Evolutionary conservation across 2,329 filamentous ascomycete species (phyloP), one percentile per base, ranked within the genome.

Genomic region (Tympanopsis confertula): DNA sequence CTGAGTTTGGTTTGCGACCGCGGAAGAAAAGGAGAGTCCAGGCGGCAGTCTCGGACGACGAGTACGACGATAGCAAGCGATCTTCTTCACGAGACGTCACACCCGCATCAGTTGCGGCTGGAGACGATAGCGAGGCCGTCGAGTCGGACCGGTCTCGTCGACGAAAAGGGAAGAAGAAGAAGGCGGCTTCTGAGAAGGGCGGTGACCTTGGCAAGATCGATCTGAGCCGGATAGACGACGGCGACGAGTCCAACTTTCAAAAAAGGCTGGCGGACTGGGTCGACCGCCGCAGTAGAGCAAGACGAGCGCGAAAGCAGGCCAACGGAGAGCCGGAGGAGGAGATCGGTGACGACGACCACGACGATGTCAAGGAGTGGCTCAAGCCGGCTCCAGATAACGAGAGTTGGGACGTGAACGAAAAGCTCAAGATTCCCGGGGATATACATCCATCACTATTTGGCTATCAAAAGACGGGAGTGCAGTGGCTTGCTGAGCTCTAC

Each of bases 391-490:
- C 91, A 0, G 85, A 83, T 26, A 74, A 82, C 26, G 68, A 82
- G 0, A 88, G 95, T 54, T 73, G 85, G 36, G 61, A 70, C 4
- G 77, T 94, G 36, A 78, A 83, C 37, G 81, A 84, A 28, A 82
- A 75, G 3, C 75, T 93, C 40, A 83, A 74, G 37, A 68, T 98
- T 4, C 91, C 91, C 1, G 91, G 91, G 2, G 91, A 98, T 49
- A 89, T 98, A 5, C 88, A 84, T 46, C 86, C 87, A 1, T 86
- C 86, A 2, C 65, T 98, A 0, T 98, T 96, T 50, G 87, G 93
- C 44, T 98, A 98, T 47, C 91, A 98, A 51, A 95, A 94, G 57
- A 95, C 87, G 0, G 88, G 89, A 3, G 87, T 98, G 3, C 84
- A 94, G 53, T 98, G 91, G 91, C 71, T 98, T 5, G 87, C 86